Base-by-base conservation (phyloP, 1,284 basidiomycete genomes). In the Cutaneotrichosporon sp. region DNA sequence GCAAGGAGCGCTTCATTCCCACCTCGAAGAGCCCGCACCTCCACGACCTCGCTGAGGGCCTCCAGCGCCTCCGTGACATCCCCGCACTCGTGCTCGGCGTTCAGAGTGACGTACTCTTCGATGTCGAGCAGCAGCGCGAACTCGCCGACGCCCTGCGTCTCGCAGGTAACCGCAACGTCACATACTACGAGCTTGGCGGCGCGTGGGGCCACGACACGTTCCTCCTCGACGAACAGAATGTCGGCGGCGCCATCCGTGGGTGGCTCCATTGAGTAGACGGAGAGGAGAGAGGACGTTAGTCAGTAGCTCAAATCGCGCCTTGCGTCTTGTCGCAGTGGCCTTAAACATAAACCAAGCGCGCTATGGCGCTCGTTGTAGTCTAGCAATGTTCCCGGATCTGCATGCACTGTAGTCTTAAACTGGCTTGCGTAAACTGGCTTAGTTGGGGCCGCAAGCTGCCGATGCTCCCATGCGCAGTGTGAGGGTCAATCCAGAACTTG, bases 151-250 rank as follows among this genome's bases (percentile, higher is more conserved):
- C 94, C 34, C 81, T 99, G 67, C 85, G 92, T 65, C 86, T 95
- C 85, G 87, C 89, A 2, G 96, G 96, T 0, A 96, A 96, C 78
- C 81, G 86, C 22, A 83, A 85, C 65, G 97, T 99, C 36, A 89
- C 91, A 64, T 99, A 98, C 81, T 99, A 96, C 80, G 97, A 99
- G 82, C 85, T 99, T 9, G 95, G 97, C 47, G 94, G 96, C 5
- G 95, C 98, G 16, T 98, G 94, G 91, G 97, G 97, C 2, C 92
- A 95, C 75, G 95, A 99, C 81, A 97, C 93, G 32, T 99, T 99
- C 83, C 83, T 99, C 82, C 81, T 92, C 68, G 90, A 91, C 73
- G 86, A 90, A 36, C 85, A 86, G 62, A 90, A 89, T 65, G 88
- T 92, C 1, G 90, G 90, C 2, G 88, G 89, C 0, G 90, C 90